Evolutionary conservation across 2,329 filamentous ascomycete genomes (phyloP).

Genomic region (Colletotrichum sp.): DNA sequence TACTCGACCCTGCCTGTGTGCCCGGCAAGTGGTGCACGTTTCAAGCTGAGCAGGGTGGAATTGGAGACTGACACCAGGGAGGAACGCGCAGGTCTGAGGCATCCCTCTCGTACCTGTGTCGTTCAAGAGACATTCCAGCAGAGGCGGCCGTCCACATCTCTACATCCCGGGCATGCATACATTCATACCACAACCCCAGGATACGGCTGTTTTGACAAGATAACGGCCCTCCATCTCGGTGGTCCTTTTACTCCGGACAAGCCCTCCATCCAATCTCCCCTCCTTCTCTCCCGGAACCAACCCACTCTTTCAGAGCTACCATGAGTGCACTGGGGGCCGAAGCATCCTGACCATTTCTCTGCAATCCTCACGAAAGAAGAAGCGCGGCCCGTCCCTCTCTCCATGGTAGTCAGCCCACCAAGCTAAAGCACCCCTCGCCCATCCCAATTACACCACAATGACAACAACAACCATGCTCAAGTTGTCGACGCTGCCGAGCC

Average conservation of each 20-base stretch:
- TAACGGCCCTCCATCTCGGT: not conserved
- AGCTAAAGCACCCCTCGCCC: not conserved
- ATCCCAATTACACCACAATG: not conserved
- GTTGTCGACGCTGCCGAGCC: constrained; percentile 15
- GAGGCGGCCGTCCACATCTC: constrained; percentile 4
- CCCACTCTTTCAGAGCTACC: not conserved
- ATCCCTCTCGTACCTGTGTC: constrained; percentile 21
- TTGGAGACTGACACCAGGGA: constrained; percentile 16
- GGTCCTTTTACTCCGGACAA: not conserved
- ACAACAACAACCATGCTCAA: not conserved
- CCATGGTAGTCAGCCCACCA: not conserved
- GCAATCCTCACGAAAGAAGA: not conserved
- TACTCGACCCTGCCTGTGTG: not conserved
- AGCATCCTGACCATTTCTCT: not conserved
- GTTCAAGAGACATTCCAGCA: constrained; percentile 16
- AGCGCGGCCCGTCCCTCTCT: not conserved
- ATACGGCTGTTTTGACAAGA: not conserved
- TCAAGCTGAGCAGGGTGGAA: not conserved
- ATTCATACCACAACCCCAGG: not conserved
- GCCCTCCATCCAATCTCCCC: not conserved
- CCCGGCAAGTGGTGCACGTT: not conserved
- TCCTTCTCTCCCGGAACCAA: not conserved
- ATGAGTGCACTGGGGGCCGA: not conserved
- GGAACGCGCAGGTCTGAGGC: constrained; percentile 8
- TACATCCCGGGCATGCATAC: not conserved